Evolutionary conservation across 2,329 filamentous ascomycete genomes (phyloP).

Genomic region (Apiospora arundinis): DNA sequence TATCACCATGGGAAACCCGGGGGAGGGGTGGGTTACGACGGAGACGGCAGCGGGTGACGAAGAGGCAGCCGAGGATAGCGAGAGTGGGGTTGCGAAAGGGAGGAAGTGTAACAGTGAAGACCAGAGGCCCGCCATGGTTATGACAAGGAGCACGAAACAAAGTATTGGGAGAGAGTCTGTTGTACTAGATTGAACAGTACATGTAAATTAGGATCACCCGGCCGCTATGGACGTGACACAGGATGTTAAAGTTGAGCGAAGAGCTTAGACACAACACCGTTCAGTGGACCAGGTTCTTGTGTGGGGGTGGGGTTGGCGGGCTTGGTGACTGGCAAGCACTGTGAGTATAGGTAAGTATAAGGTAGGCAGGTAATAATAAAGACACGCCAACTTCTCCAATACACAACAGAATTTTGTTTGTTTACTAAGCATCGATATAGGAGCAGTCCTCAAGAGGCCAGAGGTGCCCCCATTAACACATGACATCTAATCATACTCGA

Average conservation of each 20-base stretch:
- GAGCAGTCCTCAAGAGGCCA: slow-evolving; percentile 33
- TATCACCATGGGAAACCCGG: slow-evolving; percentile 13
- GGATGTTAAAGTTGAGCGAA: no score
- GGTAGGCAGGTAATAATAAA: neutral
- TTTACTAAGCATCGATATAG: neutral
- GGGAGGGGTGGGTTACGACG: slow-evolving; percentile 39
- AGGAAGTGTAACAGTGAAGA: slow-evolving; percentile 1
- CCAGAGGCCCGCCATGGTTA: neutral
- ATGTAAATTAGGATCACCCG: no score
- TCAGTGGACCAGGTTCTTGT: no score
- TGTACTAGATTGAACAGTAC: no score
- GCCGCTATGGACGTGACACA: no score
- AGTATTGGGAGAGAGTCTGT: no score
- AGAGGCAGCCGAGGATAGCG: neutral
- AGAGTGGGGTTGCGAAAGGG: slow-evolving; percentile 12
- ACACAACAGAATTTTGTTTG: neutral
- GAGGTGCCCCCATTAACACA: neutral
- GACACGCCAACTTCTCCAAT: neutral
- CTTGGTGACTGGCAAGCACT: no score
- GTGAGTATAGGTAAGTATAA: no score
- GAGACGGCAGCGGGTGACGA: slow-evolving; percentile 48
- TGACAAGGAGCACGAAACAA: no score
- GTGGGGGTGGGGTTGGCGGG: no score
- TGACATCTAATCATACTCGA: neutral
- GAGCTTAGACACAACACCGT: no score